Conservation (phyloP, 2,329 filamentous ascomycete genomes). For the Mycosphaerella sp. region DNA sequence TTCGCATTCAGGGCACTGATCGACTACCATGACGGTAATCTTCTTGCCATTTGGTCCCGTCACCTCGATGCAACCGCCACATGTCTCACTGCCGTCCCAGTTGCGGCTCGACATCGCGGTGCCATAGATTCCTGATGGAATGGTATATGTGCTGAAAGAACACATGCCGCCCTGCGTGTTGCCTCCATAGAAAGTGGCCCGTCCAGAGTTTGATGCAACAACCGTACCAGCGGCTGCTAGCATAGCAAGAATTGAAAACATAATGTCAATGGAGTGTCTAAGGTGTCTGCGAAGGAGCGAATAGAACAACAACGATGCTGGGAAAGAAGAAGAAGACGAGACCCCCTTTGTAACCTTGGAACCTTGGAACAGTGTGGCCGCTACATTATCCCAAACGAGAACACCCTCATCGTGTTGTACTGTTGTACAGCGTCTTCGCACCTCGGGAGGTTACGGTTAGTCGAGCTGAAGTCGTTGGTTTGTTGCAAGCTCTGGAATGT, state of each 20-base stretch:
- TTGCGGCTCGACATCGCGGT: conserved; percentile 54
- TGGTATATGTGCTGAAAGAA: conserved; percentile 56
- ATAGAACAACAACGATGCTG: neutral
- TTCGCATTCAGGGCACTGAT: conserved; percentile 52
- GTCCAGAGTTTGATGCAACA: conserved; percentile 18
- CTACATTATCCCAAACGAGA: neutral
- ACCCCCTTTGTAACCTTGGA: neutral
- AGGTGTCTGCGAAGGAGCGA: neutral
- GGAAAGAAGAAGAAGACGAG: neutral
- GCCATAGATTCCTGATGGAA: conserved; percentile 54
- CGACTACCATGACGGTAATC: conserved; percentile 59
- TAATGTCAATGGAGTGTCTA: conserved; percentile 3
- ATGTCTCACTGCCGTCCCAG: conserved; percentile 52
- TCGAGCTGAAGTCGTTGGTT: too few relatives aligned
- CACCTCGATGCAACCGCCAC: conserved; percentile 57
- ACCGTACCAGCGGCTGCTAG: conserved; percentile 15
- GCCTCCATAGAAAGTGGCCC: conserved; percentile 27
- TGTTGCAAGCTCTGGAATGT: too few relatives aligned
- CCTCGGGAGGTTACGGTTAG: too few relatives aligned
- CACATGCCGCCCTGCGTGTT: conserved; percentile 51
- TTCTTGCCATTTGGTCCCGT: conserved; percentile 47
- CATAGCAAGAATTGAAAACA: conserved; percentile 17
- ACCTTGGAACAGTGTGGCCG: neutral
- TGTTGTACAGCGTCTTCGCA: too few relatives aligned
- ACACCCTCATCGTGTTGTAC: neutral